Base-by-base conservation (phyloP, 2,329 filamentous ascomycete genomes). In the Cytospora chrysosperma region DNA sequence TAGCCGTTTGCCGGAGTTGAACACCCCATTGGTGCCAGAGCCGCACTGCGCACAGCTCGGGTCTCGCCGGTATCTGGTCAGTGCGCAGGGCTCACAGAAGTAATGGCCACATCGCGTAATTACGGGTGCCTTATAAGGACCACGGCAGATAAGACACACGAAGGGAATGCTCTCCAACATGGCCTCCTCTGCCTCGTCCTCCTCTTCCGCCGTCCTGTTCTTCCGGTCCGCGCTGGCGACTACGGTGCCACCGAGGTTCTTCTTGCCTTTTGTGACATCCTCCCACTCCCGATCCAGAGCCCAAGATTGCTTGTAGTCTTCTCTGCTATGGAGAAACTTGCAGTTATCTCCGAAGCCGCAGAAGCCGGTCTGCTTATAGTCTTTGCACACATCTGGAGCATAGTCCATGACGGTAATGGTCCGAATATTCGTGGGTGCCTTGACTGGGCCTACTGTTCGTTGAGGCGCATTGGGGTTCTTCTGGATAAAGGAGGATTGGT, bases 251-350 rank as follows among this genome's bases (percentile, higher is more conserved):
- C 78, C 80, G 0, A 84, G 69, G 52, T 84, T 81, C 72, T 86
- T 88, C 75, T 87, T 88, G 56, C 85, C 90, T 71, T 90, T 93
- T 8, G 87, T 91, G 2, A 88, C 87, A 40, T 86, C 89, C 73
- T 99, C 95, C 95, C 95, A 99, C 56, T 98, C 94, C 59, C 85
- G 84, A 75, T 99, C 95, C 5, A 99, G 82, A 74, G 98, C 92
- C 95, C 95, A 99, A 3, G 95, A 95, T 73, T 93, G 90, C 70
- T 94, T 92, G 73, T 92, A 90, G 75, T 92, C 90, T 70, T 91
- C 88, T 63, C 91, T 81, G 6, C 86, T 86, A 71, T 95, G 91
- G 0, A 92, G 72, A 72, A 88, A 95, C 72, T 93, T 96, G 79
- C 93, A 97, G 66, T 83, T 88, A 73, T 95, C 91, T 30, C 90